Evolutionary conservation across 441 rosid genomes (phyloP).

Genomic region (Croton laevigatus): DNA sequence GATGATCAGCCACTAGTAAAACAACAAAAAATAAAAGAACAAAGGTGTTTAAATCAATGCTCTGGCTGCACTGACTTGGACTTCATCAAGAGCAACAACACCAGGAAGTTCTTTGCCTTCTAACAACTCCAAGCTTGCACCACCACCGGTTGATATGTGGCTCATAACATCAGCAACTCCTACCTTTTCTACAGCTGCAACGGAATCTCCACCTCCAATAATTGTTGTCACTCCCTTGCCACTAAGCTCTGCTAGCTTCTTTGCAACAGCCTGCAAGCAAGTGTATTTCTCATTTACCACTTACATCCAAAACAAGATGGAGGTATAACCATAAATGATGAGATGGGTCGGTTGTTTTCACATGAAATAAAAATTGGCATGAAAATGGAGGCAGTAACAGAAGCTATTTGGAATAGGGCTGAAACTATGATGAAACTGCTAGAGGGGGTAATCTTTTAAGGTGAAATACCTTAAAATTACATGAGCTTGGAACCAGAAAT

Average conservation of each 20-base stretch:
- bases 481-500: background rate
- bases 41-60: no score
- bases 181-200: constrained; percentile 84
- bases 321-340: background rate
- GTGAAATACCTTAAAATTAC: background rate
- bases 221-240: constrained; percentile 84
- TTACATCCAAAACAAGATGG: background rate
- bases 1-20: constrained; percentile 16
- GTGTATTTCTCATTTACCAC: constrained; percentile 12
- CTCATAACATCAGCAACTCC: constrained; percentile 91
- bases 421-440: constrained; percentile 4
- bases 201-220: constrained; percentile 95
- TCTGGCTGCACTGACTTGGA: no score
- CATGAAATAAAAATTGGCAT: background rate
- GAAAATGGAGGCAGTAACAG: background rate
- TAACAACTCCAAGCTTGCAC: constrained; percentile 91
- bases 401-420: background rate
- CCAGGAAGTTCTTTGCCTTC: constrained; percentile 92
- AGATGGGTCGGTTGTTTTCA: background rate
- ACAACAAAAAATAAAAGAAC: constrained; percentile 13
- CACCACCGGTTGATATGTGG: constrained; percentile 95
- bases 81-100: constrained; percentile 83
- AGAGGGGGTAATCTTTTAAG: background rate
- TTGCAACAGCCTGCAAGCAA: constrained; percentile 58
- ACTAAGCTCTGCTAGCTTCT: constrained; percentile 83